These are phyloP conservation scores for Aegilops bicornis DNA, from an alignment of 176 grass and related monocot genomes.

Conservation along the genomic window DNA sequence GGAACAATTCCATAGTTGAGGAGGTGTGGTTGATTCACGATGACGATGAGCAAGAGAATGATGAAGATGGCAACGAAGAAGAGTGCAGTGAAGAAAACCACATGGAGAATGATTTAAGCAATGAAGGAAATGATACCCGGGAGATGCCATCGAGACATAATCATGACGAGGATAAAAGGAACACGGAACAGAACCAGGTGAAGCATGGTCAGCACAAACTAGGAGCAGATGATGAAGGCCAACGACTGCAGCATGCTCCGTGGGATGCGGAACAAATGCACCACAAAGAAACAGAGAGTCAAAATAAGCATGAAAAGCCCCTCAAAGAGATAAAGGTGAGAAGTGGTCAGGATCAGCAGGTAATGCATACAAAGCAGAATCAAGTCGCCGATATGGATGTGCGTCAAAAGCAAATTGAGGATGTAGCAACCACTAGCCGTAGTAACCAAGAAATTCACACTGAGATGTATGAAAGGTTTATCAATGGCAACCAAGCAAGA, in stretches of 20 bases:
- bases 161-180: not conserved
- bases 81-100: not conserved
- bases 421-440: not conserved
- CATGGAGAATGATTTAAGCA: not conserved
- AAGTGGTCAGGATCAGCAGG: slow-evolving; percentile 15
- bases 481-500: slow-evolving; percentile 14
- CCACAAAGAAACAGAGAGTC: not conserved
- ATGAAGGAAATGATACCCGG: slow-evolving; percentile 5
- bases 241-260: not conserved
- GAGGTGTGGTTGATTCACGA: slow-evolving; percentile 48
- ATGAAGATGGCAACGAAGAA: not conserved
- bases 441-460: slow-evolving; percentile 20
- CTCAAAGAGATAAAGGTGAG: slow-evolving; percentile 25
- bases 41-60: slow-evolving; percentile 8
- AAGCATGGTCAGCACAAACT: not conserved
- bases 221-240: not conserved
- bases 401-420: slow-evolving; percentile 33
- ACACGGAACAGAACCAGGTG: not conserved
- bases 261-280: slow-evolving; percentile 10
- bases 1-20: slow-evolving; percentile 51
- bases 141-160: not conserved
- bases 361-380: not conserved
- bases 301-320: slow-evolving; percentile 5
- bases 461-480: slow-evolving; percentile 11
- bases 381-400: slow-evolving; percentile 3